Evolutionary conservation across 2,329 filamentous ascomycete species (phyloP).

Genomic region (Aureobasidium sp.): DNA sequence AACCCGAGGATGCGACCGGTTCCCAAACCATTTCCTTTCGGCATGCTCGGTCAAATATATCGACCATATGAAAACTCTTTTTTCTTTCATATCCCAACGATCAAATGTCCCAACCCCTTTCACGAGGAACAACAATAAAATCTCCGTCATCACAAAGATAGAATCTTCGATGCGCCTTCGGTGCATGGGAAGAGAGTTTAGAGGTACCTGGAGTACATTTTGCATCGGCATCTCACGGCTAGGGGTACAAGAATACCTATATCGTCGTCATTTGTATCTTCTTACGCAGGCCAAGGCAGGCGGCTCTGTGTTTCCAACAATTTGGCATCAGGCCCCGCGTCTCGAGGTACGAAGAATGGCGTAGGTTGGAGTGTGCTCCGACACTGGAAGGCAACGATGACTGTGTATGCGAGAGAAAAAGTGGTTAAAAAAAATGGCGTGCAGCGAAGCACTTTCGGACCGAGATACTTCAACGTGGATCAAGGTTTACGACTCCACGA

Average conservation of each 20-base stretch:
- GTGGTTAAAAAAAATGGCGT: background rate
- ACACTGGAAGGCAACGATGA: too few relatives aligned
- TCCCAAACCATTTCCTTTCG: background rate
- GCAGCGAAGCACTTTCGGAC: background rate
- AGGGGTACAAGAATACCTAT: background rate
- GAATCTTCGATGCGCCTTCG: slow-evolving; percentile 1
- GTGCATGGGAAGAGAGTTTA: background rate
- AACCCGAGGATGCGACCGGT: background rate
- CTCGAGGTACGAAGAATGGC: background rate
- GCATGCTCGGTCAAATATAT: slow-evolving; percentile 1
- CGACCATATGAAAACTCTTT: background rate
- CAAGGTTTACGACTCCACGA: background rate
- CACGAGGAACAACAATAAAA: background rate
- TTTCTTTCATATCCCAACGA: background rate
- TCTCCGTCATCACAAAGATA: background rate
- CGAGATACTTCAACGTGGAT: background rate
- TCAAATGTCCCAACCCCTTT: background rate
- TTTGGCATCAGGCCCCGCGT: background rate
- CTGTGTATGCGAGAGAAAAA: background rate
- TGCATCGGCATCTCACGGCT: background rate
- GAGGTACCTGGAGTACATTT: background rate
- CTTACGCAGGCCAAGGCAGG: slow-evolving; percentile 6
- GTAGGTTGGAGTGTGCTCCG: background rate
- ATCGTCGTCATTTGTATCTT: background rate
- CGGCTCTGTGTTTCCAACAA: background rate